These are phyloP conservation scores for Globisporangium nunn DNA, from an alignment of 352 stramenopile genomes.

Conservation along the genomic window DNA sequence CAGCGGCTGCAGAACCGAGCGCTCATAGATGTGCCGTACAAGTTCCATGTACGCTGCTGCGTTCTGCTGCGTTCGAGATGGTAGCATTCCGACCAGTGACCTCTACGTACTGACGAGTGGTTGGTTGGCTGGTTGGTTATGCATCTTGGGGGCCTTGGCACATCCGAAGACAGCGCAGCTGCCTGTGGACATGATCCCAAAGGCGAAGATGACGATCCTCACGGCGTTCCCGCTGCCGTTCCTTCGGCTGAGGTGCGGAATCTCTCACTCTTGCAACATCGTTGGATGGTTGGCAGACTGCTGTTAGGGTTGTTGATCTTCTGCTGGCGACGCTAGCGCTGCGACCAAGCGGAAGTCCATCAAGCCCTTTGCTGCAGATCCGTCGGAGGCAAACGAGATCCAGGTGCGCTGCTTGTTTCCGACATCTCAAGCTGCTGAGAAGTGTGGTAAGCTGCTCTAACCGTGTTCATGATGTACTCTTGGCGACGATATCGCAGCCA, in stretches of 20 bases:
- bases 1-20: slow-evolving; percentile 17
- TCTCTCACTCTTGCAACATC: not conserved
- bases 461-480: not conserved
- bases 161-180: slow-evolving; percentile 25
- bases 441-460: not conserved
- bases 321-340: slow-evolving; percentile 15
- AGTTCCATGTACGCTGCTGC: slow-evolving; percentile 12
- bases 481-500: not conserved
- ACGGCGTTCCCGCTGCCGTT: slow-evolving; percentile 66
- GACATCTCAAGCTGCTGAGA: not conserved
- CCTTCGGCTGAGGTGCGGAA: slow-evolving; percentile 34
- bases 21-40: slow-evolving; percentile 10
- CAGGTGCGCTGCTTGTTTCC: not conserved
- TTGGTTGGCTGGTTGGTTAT: not conserved
- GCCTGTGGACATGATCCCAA: slow-evolving; percentile 53
- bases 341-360: slow-evolving; percentile 28
- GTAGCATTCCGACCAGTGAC: too few species aligned
- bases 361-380: slow-evolving; percentile 16
- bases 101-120: not conserved
- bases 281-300: not conserved
- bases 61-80: too few species aligned
- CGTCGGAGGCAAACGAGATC: too few species aligned
- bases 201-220: slow-evolving; percentile 49
- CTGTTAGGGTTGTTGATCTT: not conserved
- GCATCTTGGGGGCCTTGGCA: not conserved